Conservation (phyloP, 441 rosid genomes). For the Brassica balearica region DNA sequence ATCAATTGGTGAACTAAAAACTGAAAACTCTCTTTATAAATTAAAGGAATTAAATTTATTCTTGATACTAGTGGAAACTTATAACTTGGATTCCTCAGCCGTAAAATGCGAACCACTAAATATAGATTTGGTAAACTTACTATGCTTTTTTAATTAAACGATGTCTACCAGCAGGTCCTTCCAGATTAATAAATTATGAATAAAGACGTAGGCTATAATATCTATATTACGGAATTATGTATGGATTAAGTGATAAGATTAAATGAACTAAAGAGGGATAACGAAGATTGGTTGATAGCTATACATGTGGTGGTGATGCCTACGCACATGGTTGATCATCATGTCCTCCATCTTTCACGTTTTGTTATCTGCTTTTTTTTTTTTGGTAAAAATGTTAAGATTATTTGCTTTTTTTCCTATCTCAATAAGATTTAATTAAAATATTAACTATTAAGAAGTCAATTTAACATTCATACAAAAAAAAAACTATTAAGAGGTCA, state of each 20-base stretch:
- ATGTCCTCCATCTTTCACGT: constrained; percentile 48
- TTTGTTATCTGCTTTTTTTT: constrained; percentile 16
- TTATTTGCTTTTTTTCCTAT: not conserved
- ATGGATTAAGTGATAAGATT: constrained; percentile 36
- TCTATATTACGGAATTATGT: constrained; percentile 26
- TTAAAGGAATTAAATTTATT: not conserved
- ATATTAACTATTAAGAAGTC: not conserved
- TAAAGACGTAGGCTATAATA: constrained; percentile 3
- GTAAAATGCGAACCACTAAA: constrained; percentile 40
- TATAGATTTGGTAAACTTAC: constrained; percentile 53
- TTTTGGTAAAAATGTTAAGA: no score
- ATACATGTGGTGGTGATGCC: constrained; percentile 46
- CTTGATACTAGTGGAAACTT: constrained; percentile 10
- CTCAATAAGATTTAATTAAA: not conserved
- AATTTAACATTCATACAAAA: no score
- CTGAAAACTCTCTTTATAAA: not conserved
- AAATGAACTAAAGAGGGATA: constrained; percentile 8
- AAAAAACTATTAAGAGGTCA: not conserved
- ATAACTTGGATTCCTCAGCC: constrained; percentile 56
- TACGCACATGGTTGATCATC: constrained; percentile 52
- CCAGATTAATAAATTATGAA: constrained; percentile 8
- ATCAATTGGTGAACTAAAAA: not conserved
- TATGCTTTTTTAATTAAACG: constrained; percentile 24
- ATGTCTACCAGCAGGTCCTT: constrained; percentile 25
- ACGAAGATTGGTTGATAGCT: constrained; percentile 31